These are phyloP conservation scores for Aureobasidium musti DNA, from an alignment of 2,329 filamentous ascomycete genomes.

Conservation along the genomic window DNA sequence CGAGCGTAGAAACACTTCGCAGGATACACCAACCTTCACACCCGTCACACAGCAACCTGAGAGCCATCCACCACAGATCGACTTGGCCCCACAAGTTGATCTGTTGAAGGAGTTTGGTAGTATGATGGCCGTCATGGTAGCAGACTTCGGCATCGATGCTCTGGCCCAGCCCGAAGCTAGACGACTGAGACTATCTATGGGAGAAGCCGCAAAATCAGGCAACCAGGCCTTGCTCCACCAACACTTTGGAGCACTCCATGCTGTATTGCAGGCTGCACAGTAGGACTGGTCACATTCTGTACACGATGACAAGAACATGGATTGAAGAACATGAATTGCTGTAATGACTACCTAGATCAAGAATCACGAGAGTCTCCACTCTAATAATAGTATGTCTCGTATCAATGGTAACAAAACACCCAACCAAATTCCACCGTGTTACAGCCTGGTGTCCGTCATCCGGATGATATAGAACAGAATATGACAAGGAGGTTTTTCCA, in stretches of 20 bases:
- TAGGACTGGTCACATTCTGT: background rate
- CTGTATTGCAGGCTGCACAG: background rate
- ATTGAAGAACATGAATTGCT: background rate
- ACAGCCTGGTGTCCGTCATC: background rate
- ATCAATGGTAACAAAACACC: background rate
- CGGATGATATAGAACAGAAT: background rate
- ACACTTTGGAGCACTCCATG: background rate
- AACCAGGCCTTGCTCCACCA: background rate
- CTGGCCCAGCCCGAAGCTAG: background rate
- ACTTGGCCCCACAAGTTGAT: background rate
- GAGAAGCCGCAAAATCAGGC: background rate
- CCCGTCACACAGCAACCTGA: background rate
- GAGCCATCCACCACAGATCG: background rate
- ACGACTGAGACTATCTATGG: background rate
- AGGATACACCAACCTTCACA: background rate
- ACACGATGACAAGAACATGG: background rate
- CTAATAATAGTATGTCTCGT: background rate
- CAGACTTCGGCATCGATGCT: constrained; percentile 10
- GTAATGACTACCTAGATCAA: background rate
- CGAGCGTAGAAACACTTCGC: background rate
- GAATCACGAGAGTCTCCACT: too few species aligned
- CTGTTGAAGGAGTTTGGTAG: background rate
- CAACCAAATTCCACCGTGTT: background rate
- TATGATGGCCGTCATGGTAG: constrained; percentile 9
- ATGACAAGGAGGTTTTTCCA: background rate